Conservation (phyloP, 2,329 filamentous ascomycete genomes). For the Grosmannia serpens region DNA sequence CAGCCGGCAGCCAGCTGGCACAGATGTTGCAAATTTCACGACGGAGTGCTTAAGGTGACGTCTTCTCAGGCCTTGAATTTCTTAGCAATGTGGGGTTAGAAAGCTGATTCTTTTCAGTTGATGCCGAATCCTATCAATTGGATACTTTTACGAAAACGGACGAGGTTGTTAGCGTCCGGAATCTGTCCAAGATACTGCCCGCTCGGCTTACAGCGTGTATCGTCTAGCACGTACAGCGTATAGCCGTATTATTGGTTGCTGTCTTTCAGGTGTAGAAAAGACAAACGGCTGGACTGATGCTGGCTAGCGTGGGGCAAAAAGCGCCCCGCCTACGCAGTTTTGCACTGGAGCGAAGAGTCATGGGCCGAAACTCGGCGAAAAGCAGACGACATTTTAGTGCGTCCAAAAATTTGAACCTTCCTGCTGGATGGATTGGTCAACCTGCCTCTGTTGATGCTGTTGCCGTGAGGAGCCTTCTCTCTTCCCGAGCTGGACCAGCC, state of each 20-base stretch:
- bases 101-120: too few species aligned
- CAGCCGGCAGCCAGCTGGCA: background rate
- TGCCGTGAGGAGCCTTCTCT: background rate
- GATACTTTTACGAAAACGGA: too few species aligned
- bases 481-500: background rate
- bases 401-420: background rate
- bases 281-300: background rate
- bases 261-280: background rate
- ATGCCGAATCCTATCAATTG: too few species aligned
- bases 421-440: background rate
- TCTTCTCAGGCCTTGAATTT: too few species aligned
- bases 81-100: too few species aligned
- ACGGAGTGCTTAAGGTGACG: too few species aligned
- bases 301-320: background rate
- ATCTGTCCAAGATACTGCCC: background rate
- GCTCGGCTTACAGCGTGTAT: background rate
- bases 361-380: conserved; percentile 2
- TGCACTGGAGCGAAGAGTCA: background rate
- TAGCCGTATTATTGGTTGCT: background rate
- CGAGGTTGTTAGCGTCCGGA: background rate
- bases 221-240: background rate
- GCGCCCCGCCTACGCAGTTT: background rate
- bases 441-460: background rate
- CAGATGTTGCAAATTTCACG: too few species aligned
- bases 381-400: background rate